Conservation (phyloP, 441 rosid species). For the Brassica balearica region DNA sequence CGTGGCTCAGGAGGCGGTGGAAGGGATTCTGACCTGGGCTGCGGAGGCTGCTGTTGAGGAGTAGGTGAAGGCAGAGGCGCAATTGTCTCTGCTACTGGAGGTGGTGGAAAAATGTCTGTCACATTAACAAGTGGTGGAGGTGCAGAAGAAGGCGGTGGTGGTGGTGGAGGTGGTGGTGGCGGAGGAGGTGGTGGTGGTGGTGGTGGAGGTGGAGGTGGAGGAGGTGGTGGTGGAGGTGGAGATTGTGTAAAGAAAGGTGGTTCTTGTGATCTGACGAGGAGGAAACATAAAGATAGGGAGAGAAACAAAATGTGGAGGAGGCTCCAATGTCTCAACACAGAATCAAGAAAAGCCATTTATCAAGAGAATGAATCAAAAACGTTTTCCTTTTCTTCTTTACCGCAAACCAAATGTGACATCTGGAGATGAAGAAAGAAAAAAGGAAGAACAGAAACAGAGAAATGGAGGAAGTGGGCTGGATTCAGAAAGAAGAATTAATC, state of each 20-base stretch:
- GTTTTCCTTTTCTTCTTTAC: background rate
- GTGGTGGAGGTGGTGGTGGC: fast-evolving
- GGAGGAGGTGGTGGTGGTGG: fast-evolving
- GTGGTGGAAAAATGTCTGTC: conserved; percentile 17
- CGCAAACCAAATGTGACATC: background rate
- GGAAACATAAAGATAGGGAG: conserved; percentile 43
- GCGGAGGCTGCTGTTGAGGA: background rate
- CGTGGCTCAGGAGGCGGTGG: background rate
- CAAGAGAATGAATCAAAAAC: background rate
- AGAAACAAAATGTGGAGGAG: conserved; percentile 41
- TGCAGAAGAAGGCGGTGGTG: background rate
- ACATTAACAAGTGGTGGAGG: background rate
- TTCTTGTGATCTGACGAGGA: conserved; percentile 38
- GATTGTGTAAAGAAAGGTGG: conserved; percentile 9
- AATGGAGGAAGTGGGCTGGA: background rate
- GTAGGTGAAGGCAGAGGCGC: conserved; percentile 7
- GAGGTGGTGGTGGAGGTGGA: conserved; percentile 26
- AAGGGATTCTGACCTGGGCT: background rate
- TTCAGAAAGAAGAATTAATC: background rate
- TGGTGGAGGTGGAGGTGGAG: background rate
- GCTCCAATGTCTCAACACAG: conserved; percentile 1
- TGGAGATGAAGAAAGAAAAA: background rate
- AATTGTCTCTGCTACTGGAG: background rate
- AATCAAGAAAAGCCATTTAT: background rate
- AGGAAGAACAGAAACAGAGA: background rate